These are phyloP conservation scores for Thraustochytrium sp. DNA, from an alignment of 352 stramenopile species.

Conservation along the genomic window DNA sequence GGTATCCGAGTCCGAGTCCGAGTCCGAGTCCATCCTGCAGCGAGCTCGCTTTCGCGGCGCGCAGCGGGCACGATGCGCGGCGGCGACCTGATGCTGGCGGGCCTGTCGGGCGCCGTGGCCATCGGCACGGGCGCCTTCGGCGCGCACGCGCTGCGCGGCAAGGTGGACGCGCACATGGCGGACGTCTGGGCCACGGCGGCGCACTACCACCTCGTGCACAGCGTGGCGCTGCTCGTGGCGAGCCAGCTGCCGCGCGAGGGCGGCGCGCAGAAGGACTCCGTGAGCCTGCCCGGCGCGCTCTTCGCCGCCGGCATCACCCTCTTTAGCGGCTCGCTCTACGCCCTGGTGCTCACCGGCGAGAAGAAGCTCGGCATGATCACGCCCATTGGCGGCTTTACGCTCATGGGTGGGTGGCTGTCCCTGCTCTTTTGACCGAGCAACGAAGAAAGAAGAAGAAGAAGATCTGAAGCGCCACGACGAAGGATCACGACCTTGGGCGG, in stretches of 20 bases:
- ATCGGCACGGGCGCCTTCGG: constrained; percentile 32
- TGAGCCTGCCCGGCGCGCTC: background rate
- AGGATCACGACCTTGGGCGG: no score
- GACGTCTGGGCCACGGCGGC: constrained; percentile 40
- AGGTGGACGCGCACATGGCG: constrained; percentile 10
- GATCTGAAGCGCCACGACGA: no score
- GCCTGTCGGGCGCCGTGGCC: constrained; percentile 13
- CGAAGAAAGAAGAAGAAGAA: no score
- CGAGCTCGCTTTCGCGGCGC: no score
- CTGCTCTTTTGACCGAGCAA: constrained; percentile 19
- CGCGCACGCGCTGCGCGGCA: constrained; percentile 20
- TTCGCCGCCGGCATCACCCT: constrained; percentile 5
- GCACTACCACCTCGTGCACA: constrained; percentile 32
- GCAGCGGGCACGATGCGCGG: no score
- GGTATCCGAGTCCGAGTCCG: no score
- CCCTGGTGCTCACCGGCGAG: constrained; percentile 28
- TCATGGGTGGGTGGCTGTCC: constrained; percentile 32
- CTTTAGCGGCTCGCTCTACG: constrained; percentile 34
- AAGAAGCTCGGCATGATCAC: constrained; percentile 44
- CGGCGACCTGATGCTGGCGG: no score
- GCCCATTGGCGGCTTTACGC: constrained; percentile 27
- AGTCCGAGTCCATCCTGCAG: no score
- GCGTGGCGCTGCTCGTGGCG: background rate
- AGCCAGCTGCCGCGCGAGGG: background rate
- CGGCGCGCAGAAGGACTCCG: background rate